Evolutionary conservation across 768 basidiomycete species (phyloP).

Genomic region (Suillus variegatus): DNA sequence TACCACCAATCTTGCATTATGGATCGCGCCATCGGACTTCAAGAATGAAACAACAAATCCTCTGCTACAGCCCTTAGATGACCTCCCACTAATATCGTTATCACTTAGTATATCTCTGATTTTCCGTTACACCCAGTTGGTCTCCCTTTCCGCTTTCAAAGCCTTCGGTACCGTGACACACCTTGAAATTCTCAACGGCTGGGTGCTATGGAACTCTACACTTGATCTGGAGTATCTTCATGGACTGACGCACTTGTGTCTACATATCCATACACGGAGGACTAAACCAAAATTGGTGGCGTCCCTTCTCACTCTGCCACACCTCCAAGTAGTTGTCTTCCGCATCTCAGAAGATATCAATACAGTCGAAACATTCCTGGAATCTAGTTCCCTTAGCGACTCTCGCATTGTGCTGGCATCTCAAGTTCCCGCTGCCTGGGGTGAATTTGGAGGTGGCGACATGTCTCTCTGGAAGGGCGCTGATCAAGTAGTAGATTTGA

Average conservation of each 20-base stretch:
- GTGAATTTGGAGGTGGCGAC: not conserved
- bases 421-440: not conserved
- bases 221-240: not conserved
- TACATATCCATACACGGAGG: not conserved
- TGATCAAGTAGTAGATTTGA: not conserved
- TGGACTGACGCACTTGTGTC: not conserved
- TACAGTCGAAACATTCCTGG: not conserved
- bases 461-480: not conserved
- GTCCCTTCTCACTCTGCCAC: too few relatives aligned
- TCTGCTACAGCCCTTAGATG: not conserved
- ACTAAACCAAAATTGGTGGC: slow-evolving; percentile 25
- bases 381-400: not conserved
- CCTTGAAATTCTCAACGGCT: not conserved
- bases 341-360: too few relatives aligned
- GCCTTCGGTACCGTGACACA: not conserved
- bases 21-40: too few relatives aligned
- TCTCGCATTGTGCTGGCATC: not conserved
- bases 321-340: too few relatives aligned
- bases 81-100: not conserved
- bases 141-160: not conserved
- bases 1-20: too few relatives aligned
- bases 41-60: too few relatives aligned
- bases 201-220: not conserved
- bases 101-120: not conserved
- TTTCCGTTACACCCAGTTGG: not conserved